Evolutionary conservation across 208 protist genomes (phyloP).

Genomic region (Wallacemonas rigidus): DNA sequence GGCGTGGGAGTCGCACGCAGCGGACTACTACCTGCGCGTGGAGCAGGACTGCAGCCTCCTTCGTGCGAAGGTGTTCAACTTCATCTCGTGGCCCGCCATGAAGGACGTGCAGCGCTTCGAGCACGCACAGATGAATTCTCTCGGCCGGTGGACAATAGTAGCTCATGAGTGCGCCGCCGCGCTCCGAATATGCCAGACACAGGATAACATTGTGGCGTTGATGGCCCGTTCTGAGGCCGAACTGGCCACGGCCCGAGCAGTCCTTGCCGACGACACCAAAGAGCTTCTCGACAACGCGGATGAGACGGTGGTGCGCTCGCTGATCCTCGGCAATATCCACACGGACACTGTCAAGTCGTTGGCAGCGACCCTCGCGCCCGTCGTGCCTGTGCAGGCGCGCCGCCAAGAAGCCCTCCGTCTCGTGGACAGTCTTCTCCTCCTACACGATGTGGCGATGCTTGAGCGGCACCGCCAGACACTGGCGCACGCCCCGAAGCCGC

Average conservation of each 20-base stretch:
- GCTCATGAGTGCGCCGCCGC: conserved; percentile 42
- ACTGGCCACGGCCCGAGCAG: conserved; percentile 29
- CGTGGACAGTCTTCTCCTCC: conserved; percentile 56
- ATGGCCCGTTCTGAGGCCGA: conserved; percentile 30
- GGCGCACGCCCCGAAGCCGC: conserved; percentile 27
- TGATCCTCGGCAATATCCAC: conserved; percentile 81
- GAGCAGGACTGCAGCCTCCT: conserved; percentile 73
- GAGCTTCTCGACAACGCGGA: conserved; percentile 81
- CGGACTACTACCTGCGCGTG: conserved; percentile 56
- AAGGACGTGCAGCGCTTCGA: conserved; percentile 77
- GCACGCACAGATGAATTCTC: conserved; percentile 53
- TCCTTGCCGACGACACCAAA: conserved; percentile 12
- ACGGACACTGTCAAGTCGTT: conserved; percentile 50
- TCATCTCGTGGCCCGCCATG: conserved; percentile 82
- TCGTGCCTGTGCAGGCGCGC: conserved; percentile 41
- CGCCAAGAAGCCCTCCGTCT: conserved; percentile 46
- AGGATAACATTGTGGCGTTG: conserved; percentile 68
- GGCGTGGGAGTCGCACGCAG: conserved; percentile 54
- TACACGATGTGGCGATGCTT: conserved; percentile 68
- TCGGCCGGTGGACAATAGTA: conserved; percentile 48
- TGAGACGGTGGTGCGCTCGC: conserved; percentile 56
- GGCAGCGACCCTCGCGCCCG: conserved; percentile 49
- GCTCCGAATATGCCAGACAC: conserved; percentile 77
- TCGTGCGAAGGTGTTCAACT: conserved; percentile 82
- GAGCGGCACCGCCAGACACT: conserved; percentile 39